Base-by-base conservation (phyloP, 2,329 filamentous ascomycete species). In the Fusarium sarcochroum region DNA sequence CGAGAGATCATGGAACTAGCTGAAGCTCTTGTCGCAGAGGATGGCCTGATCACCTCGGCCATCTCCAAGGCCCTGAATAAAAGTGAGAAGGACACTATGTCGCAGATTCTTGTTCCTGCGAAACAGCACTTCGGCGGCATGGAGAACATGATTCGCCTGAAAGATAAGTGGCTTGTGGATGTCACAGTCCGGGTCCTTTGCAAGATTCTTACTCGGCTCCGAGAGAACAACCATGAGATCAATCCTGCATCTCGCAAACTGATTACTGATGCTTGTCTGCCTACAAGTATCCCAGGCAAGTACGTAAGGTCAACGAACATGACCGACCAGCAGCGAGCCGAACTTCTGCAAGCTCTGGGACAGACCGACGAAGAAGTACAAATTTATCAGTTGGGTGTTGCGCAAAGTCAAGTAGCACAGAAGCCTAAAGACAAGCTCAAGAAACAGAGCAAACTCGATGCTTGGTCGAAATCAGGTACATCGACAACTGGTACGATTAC, bases 1-100 rank as follows among this genome's bases (percentile, higher is more conserved):
- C 90, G 96, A 69, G 93, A 97, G 76, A 92, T 93, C 15, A 99
- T 99, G 88, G 93, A 98, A 73, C 92, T 97, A 75, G 94, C 95
- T 1, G 93, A 97, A 75, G 86, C 88, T 35, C 85, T 97, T 3
- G 92, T 98, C 75, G 90, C 93, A 40, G 90, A 97, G 72, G 96
- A 97, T 77, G 90, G 90, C 50, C 87, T 98, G 60, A 90, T 99
- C 66, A 89, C 93, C 3, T 91, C 90, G 45, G 91, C 92, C 14
- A 77, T 76, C 34, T 76, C 93, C 11, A 78, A 76, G 21, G 76
- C 78, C 7, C 62, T 76, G 13, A 75, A 74, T 10, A 78, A 76
- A 54, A 79, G 73, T 37, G 78, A 81, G 38, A 71, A 76, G 23
- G 79, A 80, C n/a, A 75, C 77, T 27, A 82, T 82, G 80, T 73